A percentile compares a stretch with the other conserved stretches of the same genome.
Evolutionary conservation across 2,329 filamentous ascomycete species (phyloP).

Genomic region (Chalaropsis ovoidea): DNA sequence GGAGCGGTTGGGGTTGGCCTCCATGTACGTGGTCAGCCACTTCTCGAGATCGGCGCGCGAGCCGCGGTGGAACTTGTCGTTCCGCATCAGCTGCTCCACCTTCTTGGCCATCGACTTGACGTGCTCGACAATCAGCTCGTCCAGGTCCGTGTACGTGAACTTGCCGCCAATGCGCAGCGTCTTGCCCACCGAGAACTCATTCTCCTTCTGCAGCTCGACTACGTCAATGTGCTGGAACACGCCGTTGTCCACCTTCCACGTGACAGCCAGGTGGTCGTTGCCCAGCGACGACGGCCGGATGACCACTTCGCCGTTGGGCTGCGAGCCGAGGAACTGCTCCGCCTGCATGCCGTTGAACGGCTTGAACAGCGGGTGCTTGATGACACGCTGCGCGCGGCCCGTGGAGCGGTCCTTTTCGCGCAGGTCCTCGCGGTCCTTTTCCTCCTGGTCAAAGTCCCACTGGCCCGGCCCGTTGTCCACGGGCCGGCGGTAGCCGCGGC

Average conservation of each 20-base stretch:
- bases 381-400: constrained; percentile 81
- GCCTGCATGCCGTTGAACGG: constrained; percentile 87
- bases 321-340: constrained; percentile 82
- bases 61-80: constrained; percentile 85
- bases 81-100: constrained; percentile 87
- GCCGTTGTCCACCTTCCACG: constrained; percentile 93
- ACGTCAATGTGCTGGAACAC: constrained; percentile 99
- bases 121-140: constrained; percentile 93
- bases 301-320: constrained; percentile 78
- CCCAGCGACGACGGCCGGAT: constrained; percentile 94
- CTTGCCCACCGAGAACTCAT: constrained; percentile 85
- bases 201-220: constrained; percentile 91
- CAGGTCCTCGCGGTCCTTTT: constrained; percentile 68
- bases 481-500: constrained; percentile 58
- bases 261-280: constrained; percentile 87
- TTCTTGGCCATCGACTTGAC: constrained; percentile 97
- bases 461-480: constrained; percentile 65
- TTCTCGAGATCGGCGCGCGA: constrained; percentile 74
- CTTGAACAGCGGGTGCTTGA: constrained; percentile 94
- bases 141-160: constrained; percentile 88
- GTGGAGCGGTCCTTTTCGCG: constrained; percentile 78
- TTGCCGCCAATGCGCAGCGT: constrained; percentile 77
- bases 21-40: constrained; percentile 93
- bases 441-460: constrained; percentile 80
- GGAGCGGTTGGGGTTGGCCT: constrained; percentile 87